phyloP scores from a whole-genome alignment of 1,284 basidiomycete species.

The Athelia sp. region DNA sequence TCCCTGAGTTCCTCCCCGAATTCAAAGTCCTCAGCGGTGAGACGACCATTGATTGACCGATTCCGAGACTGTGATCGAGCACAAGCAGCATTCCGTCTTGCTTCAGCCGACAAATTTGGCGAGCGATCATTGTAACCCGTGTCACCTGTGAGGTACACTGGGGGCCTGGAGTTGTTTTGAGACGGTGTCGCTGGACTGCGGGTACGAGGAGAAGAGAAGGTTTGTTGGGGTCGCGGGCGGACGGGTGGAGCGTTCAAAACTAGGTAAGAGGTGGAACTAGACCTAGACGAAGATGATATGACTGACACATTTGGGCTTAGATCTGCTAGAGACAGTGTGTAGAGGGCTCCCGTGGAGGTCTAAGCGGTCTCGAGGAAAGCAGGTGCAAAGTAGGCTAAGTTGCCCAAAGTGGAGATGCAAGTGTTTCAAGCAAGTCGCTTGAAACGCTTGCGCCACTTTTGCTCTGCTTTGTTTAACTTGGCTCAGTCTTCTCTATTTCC shows the following conservation, averaged over 20 bases:
- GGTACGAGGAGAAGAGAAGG: slow-evolving; percentile 62
- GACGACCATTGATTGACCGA: slow-evolving; percentile 42
- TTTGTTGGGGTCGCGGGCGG: slow-evolving; percentile 53
- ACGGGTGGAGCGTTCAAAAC: slow-evolving; percentile 32
- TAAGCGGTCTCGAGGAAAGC: slow-evolving; percentile 32
- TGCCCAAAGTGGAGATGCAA: too few relatives aligned
- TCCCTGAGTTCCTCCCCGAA: slow-evolving; percentile 68
- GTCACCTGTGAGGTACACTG: slow-evolving; percentile 57
- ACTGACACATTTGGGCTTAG: slow-evolving; percentile 74
- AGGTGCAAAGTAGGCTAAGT: too few relatives aligned
- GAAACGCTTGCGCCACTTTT: too few relatives aligned
- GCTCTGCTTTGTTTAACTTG: too few relatives aligned
- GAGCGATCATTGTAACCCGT: slow-evolving; percentile 40
- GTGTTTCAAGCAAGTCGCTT: too few relatives aligned
- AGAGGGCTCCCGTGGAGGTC: slow-evolving; percentile 29
- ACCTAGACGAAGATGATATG: slow-evolving; percentile 64
- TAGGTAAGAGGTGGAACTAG: slow-evolving; percentile 43
- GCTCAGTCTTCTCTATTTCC: too few relatives aligned
- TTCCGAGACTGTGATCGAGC: slow-evolving; percentile 31
- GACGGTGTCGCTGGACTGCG: slow-evolving; percentile 48
- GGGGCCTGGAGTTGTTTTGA: slow-evolving; percentile 36
- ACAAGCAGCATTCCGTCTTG: slow-evolving; percentile 20
- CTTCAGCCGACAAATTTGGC: slow-evolving; percentile 16
- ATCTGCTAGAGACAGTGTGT: slow-evolving; percentile 47
- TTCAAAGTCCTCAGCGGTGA: slow-evolving; percentile 59